Conservation (phyloP, 2,329 filamentous ascomycete species). For the Colletotrichum horii region DNA sequence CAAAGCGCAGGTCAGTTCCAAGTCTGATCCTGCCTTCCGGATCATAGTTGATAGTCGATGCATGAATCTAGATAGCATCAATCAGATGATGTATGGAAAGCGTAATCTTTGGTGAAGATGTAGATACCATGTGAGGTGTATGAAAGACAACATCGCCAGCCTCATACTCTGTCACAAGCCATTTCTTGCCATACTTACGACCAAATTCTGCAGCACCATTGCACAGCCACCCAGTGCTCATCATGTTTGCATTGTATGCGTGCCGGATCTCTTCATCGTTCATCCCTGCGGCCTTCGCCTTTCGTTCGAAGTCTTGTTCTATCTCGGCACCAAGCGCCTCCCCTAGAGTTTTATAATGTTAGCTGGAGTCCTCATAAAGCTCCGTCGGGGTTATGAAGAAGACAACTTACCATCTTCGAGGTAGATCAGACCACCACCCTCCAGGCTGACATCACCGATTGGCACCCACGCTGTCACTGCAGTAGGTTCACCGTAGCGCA, state of each 20-base stretch:
- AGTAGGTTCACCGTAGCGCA: constrained; percentile 59
- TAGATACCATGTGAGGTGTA: constrained; percentile 35
- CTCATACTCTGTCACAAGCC: constrained; percentile 42
- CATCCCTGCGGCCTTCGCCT: constrained; percentile 49
- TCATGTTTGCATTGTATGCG: constrained; percentile 66
- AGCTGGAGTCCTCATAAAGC: neutral
- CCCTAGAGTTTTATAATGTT: rapidly evolving
- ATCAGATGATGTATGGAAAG: too few relatives aligned
- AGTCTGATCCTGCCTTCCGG: constrained; percentile 56
- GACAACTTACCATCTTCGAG: constrained; percentile 47
- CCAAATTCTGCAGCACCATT: constrained; percentile 32
- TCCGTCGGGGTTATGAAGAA: neutral
- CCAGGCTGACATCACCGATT: constrained; percentile 56
- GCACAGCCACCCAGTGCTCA: constrained; percentile 57
- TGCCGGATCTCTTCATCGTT: constrained; percentile 54
- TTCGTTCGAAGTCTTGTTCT: constrained; percentile 46
- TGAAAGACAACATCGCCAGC: constrained; percentile 46
- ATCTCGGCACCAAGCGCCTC: constrained; percentile 36
- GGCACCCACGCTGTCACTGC: constrained; percentile 63
- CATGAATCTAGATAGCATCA: constrained; percentile 43
- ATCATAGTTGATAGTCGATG: constrained; percentile 61
- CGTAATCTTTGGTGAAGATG: rapidly evolving
- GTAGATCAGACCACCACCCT: constrained; percentile 65
- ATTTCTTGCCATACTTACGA: constrained; percentile 29
- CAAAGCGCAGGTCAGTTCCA: constrained; percentile 62